Evolutionary conservation across 2,329 filamentous ascomycete species (phyloP), one percentile per base, ranked within the genome.

Genomic region (Fusarium pseudograminearum): DNA sequence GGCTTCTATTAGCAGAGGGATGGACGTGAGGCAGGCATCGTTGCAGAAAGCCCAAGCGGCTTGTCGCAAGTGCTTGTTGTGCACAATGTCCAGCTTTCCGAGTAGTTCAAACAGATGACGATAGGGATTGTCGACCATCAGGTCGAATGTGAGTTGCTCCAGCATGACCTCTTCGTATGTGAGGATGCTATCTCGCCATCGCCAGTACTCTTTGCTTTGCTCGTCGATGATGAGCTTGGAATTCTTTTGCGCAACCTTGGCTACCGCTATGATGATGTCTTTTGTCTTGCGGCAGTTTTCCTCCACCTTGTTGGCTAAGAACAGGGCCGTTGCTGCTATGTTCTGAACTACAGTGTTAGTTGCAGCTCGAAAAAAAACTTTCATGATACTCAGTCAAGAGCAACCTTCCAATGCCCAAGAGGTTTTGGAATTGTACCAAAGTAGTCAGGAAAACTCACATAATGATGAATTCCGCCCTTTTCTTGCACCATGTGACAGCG

Each of bases 141-240:
- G 85, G 78, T 99, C 96, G 79, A 99, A 99, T 64, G 94, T 98
- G 20, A 99, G 85, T 46, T 90, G 89, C 79, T 98, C 96, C 18
- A 99, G 86, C 83, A 99, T 91, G 44, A 95, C 84, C 78, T 98
- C 96, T 81, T 99, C 96, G 76, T 97, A 93, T 70, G 92, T 91
- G 16, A 98, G 83, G 60, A 99, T 97, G 61, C 91, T 96, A 77
- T 99, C 96, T 65, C 94, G 89, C 96, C 96, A 99, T 76, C 92
- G 89, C 96, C 96, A 99, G 78, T 96, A 99, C 77, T 99, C 96
- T 77, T 98, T 98, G 72, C 92, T 97, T 79, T 98, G 94, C 80
- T 98, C 96, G 77, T 99, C 96, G 54, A 98, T 93, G 56, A 95
- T 85, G 62, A 98, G 87, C 74, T 93, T 92, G 3, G 93, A 86